Evolutionary conservation across 2,329 filamentous ascomycete genomes (phyloP).

Genomic region (Ploettnerulaceae sp.): DNA sequence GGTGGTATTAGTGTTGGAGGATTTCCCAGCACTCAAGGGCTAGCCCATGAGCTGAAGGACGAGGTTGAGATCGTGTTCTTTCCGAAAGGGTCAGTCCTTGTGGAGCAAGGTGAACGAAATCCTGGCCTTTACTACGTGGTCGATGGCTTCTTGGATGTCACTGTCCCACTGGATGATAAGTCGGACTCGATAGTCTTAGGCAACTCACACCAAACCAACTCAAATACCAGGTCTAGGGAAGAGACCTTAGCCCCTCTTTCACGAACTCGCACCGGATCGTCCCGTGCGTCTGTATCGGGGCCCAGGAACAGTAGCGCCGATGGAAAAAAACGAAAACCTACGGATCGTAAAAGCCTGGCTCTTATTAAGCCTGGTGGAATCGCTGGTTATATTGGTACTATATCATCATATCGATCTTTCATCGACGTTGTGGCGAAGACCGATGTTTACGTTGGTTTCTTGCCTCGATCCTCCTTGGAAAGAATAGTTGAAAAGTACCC

Average conservation of each 20-base stretch:
- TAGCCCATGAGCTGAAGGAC: conserved; percentile 77
- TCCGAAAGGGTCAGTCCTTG: conserved; percentile 85
- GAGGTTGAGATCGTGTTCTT: conserved; percentile 98
- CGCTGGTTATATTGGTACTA: conserved; percentile 88
- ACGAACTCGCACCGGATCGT: conserved; percentile 41
- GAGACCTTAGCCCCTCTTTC: conserved; percentile 42
- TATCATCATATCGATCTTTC: conserved; percentile 93
- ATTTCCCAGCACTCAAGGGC: conserved; percentile 57
- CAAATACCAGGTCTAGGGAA: conserved; percentile 23
- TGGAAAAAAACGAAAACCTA: conserved; percentile 40
- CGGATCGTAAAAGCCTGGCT: conserved; percentile 68
- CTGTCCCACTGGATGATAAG: conserved; percentile 60
- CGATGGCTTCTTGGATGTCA: conserved; percentile 93
- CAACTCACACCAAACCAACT: conserved; percentile 21
- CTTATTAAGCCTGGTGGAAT: conserved; percentile 92
- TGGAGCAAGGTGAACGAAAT: conserved; percentile 95
- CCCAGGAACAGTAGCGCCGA: conserved; percentile 26
- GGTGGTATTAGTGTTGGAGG: conserved; percentile 55
- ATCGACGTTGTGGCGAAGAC: conserved; percentile 97
- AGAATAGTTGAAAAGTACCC: conserved; percentile 90
- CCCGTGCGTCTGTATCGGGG: conserved; percentile 27
- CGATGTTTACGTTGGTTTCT: conserved; percentile 94
- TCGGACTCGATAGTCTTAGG: conserved; percentile 31
- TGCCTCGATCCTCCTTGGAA: conserved; percentile 80
- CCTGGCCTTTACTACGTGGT: conserved; percentile 96